Base-by-base conservation (phyloP, 768 basidiomycete species). In the Clavaria fumosa region DNA sequence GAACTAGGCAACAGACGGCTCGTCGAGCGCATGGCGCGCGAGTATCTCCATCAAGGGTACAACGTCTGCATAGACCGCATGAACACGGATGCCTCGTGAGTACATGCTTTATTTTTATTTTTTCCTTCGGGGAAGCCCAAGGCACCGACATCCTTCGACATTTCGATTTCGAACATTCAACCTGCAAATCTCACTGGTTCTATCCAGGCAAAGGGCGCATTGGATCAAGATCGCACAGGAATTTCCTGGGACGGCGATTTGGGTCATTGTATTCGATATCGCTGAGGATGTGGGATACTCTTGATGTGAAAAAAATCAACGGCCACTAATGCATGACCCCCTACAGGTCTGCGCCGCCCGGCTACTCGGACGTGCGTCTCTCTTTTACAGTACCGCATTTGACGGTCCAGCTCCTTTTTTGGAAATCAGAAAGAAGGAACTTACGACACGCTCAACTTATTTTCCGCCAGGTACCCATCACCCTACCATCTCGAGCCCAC, bases 51-150 rank as follows among this genome's bases (percentile, higher is more conserved):
- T 32, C 53, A 64, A 44, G 78, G 79, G n/a, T 53, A 60, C 34
- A 85, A 78, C n/a, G 76, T 77, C 11, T 81, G 78, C 52, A 69
- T 85, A 31, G 84, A 85, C 50, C 68, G 83, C 43, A 79, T 79
- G 18, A 85, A 86, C 57, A 67, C 84, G 45, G 70, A 84, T 51
- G 61, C 63, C 38, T 50, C 51, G 80, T 83, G 57, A 54, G 72
- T 63, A n/a, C n/a, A n/a, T n/a, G n/a, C n/a, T n/a, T n/a, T n/a
- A n/a, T n/a, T n/a, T n/a, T n/a, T n/a, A n/a, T n/a, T n/a, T n/a
- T n/a, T n/a, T n/a, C n/a, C n/a, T n/a, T n/a, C n/a, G n/a, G n/a
- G n/a, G n/a, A n/a, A n/a, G n/a, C n/a, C n/a, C n/a, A n/a, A n/a
- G n/a, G n/a, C n/a, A n/a, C n/a, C n/a, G n/a, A n/a, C n/a, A n/a